A percentile compares a stretch with the other conserved stretches of the same genome.
Evolutionary conservation across 2,329 filamentous ascomycete genomes (phyloP).

Genomic region (Pseudogymnoascus sp.): DNA sequence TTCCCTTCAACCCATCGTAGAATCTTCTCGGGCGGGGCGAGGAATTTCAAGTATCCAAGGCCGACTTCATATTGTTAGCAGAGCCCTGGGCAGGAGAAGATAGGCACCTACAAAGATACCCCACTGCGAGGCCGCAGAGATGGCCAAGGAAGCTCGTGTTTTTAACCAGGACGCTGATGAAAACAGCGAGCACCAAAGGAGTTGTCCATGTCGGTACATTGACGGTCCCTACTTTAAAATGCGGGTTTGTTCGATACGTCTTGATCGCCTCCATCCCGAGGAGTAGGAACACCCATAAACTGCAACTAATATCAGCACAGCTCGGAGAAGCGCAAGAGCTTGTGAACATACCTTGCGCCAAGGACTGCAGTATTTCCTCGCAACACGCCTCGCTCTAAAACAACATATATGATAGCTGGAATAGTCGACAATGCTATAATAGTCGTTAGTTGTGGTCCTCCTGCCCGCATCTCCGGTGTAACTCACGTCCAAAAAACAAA

Average conservation of each 20-base stretch:
- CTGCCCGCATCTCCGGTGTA: neutral
- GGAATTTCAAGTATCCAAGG: slow-evolving; percentile 77
- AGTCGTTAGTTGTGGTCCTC: slow-evolving; percentile 18
- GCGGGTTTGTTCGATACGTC: slow-evolving; percentile 72
- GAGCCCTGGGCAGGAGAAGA: neutral
- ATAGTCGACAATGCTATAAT: slow-evolving; percentile 65
- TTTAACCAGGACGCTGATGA: slow-evolving; percentile 69
- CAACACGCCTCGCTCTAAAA: slow-evolving; percentile 67
- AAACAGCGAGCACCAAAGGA: slow-evolving; percentile 66
- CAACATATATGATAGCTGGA: slow-evolving; percentile 71
- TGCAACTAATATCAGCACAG: slow-evolving; percentile 32
- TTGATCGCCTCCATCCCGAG: slow-evolving; percentile 79
- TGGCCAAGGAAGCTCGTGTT: slow-evolving; percentile 81
- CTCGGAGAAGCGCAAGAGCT: slow-evolving; percentile 11
- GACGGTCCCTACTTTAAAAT: slow-evolving; percentile 53
- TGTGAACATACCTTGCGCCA: slow-evolving; percentile 62
- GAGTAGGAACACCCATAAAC: slow-evolving; percentile 87
- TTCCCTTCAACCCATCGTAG: slow-evolving; percentile 84
- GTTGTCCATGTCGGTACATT: slow-evolving; percentile 89
- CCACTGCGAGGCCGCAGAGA: slow-evolving; percentile 70
- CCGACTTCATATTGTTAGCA: slow-evolving; percentile 49
- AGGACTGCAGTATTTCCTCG: slow-evolving; percentile 64
- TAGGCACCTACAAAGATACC: slow-evolving; percentile 66
- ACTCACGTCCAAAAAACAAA: slow-evolving; percentile 84
- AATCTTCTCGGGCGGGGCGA: slow-evolving; percentile 82